Base-by-base conservation (phyloP, 805 yeast species). In the Pichia cephalocereana region DNA sequence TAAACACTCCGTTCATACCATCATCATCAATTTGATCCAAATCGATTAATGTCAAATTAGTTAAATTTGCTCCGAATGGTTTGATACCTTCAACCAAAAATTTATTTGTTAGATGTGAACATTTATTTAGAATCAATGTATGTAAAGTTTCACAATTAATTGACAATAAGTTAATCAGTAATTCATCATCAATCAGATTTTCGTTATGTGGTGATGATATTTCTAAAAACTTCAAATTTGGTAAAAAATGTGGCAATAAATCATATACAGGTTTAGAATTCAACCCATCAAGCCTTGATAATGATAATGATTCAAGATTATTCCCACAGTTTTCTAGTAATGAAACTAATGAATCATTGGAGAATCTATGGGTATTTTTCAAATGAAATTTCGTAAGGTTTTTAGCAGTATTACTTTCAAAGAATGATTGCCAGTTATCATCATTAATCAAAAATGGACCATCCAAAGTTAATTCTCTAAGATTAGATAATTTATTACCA, bases 391-490 rank as follows among this genome's bases (percentile, higher is more conserved):
- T 68, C 26, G 66, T 68, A 47, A 93, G 67, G 18, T 76, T 70
- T 2, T 71, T 63, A 2, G 84, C 86, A 52, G 77, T 69, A 2
- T 59, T 53, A 28, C 58, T 53, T 45, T 77, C 79, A 57, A 93
- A 86, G 53, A 84, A 89, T 8, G 69, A 73, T 53, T 78, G 77
- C 99, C 99, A 93, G 48, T 80, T 71, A 0, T 64, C 66, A 54
- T 83, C 86, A 57, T 83, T 80, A 42, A 93, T 82, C 54, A 93
- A 67, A 61, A 93, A 93, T 0, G 97, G 88, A 0, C 99, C 99
- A 63, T 91, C 90, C 37, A 93, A 66, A n/a, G 75, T 68, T 8
- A 91, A 48, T 14, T 76, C 70, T 15, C 63, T 69, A 43, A 93
- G 68, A 31, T 75, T 65, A 0, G 67, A 66, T 40, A 91, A 68